Evolutionary conservation across 2,329 filamentous ascomycete species (phyloP).

Genomic region (Trichoderma harzianum): DNA sequence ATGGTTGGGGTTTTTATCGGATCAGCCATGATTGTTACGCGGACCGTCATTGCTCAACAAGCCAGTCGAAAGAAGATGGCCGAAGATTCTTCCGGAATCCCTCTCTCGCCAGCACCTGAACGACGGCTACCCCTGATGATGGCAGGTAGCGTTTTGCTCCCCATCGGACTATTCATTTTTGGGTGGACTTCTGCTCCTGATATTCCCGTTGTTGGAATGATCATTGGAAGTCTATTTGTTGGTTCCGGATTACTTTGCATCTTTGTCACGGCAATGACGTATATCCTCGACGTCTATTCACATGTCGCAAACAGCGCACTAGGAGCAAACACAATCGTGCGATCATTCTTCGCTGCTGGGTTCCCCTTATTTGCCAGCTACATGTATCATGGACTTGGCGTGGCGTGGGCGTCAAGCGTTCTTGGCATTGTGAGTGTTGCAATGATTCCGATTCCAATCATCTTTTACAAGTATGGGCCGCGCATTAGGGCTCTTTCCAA

Average conservation of each 20-base stretch:
- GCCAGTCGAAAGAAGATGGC: neutral
- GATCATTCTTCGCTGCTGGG: slow-evolving; percentile 61
- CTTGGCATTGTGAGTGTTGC: slow-evolving; percentile 17
- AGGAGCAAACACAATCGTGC: slow-evolving; percentile 32
- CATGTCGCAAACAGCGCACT: slow-evolving; percentile 32
- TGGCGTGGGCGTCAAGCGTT: slow-evolving; percentile 22
- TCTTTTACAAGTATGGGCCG: slow-evolving; percentile 20
- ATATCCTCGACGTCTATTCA: slow-evolving; percentile 33
- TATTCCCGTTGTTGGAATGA: slow-evolving; percentile 33
- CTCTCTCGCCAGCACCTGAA: neutral
- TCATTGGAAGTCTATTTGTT: slow-evolving; percentile 16
- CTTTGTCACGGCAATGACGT: slow-evolving; percentile 41
- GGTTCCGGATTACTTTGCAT: neutral
- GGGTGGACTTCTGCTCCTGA: slow-evolving; percentile 7
- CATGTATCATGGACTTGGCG: slow-evolving; percentile 21
- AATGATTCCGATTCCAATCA: slow-evolving; percentile 20
- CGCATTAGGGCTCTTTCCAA: slow-evolving; percentile 5
- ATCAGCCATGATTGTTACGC: slow-evolving; percentile 4
- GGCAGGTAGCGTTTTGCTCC: slow-evolving; percentile 8
- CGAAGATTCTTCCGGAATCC: neutral
- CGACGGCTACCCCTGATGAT: slow-evolving; percentile 11
- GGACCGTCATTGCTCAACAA: neutral
- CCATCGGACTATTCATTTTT: slow-evolving; percentile 10
- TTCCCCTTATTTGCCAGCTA: slow-evolving; percentile 19
- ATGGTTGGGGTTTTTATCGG: slow-evolving; percentile 13